Evolutionary conservation across 192 early-diverging fungal species (phyloP).

Genomic region (Umbelopsis ramanniana): DNA sequence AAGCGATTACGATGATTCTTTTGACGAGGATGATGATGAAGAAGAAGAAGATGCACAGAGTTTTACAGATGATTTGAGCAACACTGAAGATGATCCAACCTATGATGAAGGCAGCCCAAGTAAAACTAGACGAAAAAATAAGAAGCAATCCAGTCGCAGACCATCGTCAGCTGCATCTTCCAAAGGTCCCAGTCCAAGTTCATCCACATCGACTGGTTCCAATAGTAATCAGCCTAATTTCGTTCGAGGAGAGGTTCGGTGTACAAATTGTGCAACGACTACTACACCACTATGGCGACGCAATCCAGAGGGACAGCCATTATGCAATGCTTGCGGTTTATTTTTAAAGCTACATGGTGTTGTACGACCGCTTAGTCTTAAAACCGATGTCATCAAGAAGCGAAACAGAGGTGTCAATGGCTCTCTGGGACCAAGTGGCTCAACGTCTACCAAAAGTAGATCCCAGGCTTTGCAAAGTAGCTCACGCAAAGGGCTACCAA

Average conservation of each 20-base stretch:
- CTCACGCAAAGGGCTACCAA: slow-evolving; percentile 9
- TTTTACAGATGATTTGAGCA: slow-evolving; percentile 8
- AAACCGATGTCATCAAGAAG: slow-evolving; percentile 83
- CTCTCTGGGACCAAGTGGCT: not conserved
- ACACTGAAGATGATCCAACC: slow-evolving; percentile 5
- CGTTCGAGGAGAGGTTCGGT: slow-evolving; percentile 38
- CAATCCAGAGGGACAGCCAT: slow-evolving; percentile 74
- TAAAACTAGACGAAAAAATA: slow-evolving; percentile 1
- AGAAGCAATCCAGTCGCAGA: not conserved
- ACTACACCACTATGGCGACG: slow-evolving; percentile 91
- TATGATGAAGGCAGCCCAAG: slow-evolving; percentile 2
- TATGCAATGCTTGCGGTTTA: slow-evolving; percentile 96
- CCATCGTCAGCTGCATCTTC: not conserved
- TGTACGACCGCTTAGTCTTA: slow-evolving; percentile 77
- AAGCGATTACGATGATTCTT: slow-evolving; percentile 16
- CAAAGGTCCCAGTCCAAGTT: slow-evolving; percentile 7
- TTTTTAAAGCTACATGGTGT: slow-evolving; percentile 91
- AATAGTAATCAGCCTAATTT: not conserved
- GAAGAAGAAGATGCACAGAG: slow-evolving; percentile 10
- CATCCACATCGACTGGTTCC: not conserved
- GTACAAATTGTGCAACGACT: slow-evolving; percentile 82
- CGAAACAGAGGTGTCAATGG: slow-evolving; percentile 64
- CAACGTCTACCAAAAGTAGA: not conserved
- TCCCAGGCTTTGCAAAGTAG: slow-evolving; percentile 1
- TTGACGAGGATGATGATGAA: not conserved